Conservation (phyloP, 2,329 filamentous ascomycete genomes). For the Colletotrichum neosansevieriae region DNA sequence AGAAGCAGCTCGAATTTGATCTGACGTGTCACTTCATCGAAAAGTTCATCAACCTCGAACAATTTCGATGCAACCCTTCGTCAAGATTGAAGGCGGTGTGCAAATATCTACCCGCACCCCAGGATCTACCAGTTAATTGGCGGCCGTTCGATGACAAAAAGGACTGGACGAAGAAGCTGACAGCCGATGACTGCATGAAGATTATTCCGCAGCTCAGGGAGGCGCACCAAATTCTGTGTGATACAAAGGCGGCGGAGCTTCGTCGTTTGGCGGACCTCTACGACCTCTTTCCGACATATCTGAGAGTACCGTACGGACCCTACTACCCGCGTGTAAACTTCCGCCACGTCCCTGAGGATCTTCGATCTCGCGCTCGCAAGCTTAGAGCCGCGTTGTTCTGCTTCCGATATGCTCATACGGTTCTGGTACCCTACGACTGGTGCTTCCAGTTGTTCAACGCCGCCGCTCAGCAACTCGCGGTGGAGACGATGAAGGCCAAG, state of each 20-base stretch:
- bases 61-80: background rate
- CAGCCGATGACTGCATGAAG: background rate
- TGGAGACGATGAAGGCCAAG: background rate
- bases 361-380: background rate
- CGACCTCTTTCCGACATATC: slow-evolving; percentile 4
- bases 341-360: background rate
- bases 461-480: background rate
- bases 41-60: no score
- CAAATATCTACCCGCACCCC: background rate
- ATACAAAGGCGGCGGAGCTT: background rate
- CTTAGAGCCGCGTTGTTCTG: background rate
- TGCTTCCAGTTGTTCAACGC: background rate
- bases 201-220: background rate
- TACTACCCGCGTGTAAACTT: background rate
- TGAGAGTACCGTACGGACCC: background rate
- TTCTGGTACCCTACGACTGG: background rate
- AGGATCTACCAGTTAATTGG: no score
- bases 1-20: no score
- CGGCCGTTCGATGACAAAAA: background rate
- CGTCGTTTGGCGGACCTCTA: slow-evolving; percentile 3
- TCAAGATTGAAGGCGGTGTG: background rate
- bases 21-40: no score
- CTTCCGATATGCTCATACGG: background rate
- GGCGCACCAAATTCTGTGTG: background rate
- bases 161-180: background rate